These are phyloP conservation scores for Lipomyces japonicus DNA, from an alignment of 805 yeast species.

Conservation along the genomic window DNA sequence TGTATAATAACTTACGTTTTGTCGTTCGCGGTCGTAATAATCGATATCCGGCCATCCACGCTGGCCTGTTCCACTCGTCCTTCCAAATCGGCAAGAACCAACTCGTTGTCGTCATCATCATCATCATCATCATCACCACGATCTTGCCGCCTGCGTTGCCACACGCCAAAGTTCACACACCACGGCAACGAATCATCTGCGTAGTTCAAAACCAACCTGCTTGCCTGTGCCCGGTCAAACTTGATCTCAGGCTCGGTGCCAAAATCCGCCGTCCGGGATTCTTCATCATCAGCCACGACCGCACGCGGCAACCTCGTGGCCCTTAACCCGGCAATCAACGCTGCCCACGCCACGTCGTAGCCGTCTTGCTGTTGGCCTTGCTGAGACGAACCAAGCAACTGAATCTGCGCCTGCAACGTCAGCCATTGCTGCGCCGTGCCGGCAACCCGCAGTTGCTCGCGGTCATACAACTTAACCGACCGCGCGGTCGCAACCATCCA, in stretches of 20 bases:
- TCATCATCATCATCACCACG: too few relatives aligned
- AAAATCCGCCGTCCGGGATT: neutral
- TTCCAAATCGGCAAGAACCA: conserved; percentile 24
- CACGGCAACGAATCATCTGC: conserved; percentile 14
- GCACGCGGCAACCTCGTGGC: conserved; percentile 52
- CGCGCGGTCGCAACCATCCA: conserved; percentile 55
- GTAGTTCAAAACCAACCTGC: conserved; percentile 2
- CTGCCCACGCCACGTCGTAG: conserved; percentile 65
- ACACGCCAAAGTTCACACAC: conserved; percentile 23
- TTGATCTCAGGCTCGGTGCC: neutral
- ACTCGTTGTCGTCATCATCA: neutral
- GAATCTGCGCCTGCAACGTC: conserved; percentile 64
- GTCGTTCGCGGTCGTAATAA: conserved; percentile 2
- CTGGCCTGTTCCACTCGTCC: conserved; percentile 21
- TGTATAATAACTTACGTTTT: neutral
- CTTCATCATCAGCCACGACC: conserved; percentile 3
- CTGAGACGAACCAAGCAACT: too few relatives aligned
- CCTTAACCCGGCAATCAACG: conserved; percentile 56
- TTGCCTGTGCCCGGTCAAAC: conserved; percentile 7
- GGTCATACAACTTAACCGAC: conserved; percentile 55
- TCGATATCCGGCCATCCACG: conserved; percentile 16
- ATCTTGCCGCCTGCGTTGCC: too few relatives aligned
- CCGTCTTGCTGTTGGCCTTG: conserved; percentile 74
- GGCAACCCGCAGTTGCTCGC: conserved; percentile 43
- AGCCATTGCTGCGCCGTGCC: conserved; percentile 50